A percentile compares a stretch with the other conserved stretches of the same genome.
These are phyloP conservation scores for Avena sativa DNA, from an alignment of 176 grass and related monocot species.

Conservation along the genomic window DNA sequence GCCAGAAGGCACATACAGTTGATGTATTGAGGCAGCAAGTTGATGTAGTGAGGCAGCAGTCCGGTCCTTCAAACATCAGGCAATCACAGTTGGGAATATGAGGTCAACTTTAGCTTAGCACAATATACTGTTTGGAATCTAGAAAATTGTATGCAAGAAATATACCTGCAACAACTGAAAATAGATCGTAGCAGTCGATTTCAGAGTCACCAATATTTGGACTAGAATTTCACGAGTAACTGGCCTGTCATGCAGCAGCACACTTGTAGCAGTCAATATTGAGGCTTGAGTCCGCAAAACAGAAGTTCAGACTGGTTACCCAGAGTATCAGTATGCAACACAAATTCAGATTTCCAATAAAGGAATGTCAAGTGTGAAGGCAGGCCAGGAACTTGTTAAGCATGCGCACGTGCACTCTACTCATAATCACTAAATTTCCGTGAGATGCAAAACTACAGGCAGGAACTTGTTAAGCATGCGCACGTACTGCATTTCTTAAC, in stretches of 20 bases:
- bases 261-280: not conserved
- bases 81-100: conserved; percentile 14
- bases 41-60: conserved; percentile 49
- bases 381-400: no score
- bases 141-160: not conserved
- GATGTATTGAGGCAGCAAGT: not conserved
- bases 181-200: conserved; percentile 47
- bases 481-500: not conserved
- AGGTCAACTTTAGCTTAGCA: not conserved
- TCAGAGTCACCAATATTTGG: conserved; percentile 41
- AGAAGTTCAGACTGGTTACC: not conserved
- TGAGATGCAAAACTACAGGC: not conserved
- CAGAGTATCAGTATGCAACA: not conserved
- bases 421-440: not conserved
- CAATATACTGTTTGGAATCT: not conserved
- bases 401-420: conserved; percentile 9
- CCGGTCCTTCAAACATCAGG: conserved; percentile 41
- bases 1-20: conserved; percentile 36
- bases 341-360: not conserved
- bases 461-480: not conserved
- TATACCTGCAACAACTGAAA: conserved; percentile 43
- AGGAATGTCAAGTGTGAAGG: not conserved
- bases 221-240: conserved; percentile 23
- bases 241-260: conserved; percentile 35
- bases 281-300: not conserved